These are phyloP conservation scores for Ilyonectria mors-panacis DNA, from an alignment of 2,329 filamentous ascomycete genomes.

Conservation along the genomic window DNA sequence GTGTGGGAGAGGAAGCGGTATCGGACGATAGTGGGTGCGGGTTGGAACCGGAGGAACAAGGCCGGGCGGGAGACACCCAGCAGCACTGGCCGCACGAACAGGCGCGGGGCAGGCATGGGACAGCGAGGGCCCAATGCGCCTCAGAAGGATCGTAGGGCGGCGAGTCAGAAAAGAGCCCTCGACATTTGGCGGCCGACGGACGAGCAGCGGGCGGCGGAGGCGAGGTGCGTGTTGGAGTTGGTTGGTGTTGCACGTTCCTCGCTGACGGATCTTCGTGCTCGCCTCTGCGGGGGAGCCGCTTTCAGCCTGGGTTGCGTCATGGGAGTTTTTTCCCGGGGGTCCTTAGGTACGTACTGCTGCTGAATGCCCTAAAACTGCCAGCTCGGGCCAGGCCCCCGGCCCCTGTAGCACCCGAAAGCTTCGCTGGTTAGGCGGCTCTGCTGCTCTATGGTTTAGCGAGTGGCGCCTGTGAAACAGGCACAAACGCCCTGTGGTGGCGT, in stretches of 20 bases:
- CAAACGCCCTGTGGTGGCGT: background rate
- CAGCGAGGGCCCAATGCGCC: constrained; percentile 22
- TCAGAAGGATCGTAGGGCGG: background rate
- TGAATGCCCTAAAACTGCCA: background rate
- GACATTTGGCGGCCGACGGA: background rate
- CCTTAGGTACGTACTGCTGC: background rate
- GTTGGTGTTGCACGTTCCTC: background rate
- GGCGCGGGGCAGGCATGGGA: constrained; percentile 37
- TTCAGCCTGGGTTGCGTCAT: constrained; percentile 14
- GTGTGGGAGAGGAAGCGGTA: constrained; percentile 45
- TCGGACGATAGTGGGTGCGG: constrained; percentile 15
- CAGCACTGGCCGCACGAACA: constrained; percentile 16
- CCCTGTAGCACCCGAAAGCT: too few relatives aligned
- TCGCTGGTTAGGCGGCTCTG: background rate
- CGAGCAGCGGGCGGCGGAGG: background rate
- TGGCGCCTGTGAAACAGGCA: background rate
- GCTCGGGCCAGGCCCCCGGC: too few relatives aligned
- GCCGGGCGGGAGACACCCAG: constrained; percentile 5
- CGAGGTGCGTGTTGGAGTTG: constrained; percentile 1
- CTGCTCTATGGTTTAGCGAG: background rate
- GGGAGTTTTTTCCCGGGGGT: background rate
- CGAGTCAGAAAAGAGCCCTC: background rate
- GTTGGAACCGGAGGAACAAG: constrained; percentile 14
- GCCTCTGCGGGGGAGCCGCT: constrained; percentile 6
- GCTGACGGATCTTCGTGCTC: constrained; percentile 1